Evolutionary conservation across 1,284 basidiomycete genomes (phyloP), one percentile per base, ranked within the genome.

Genomic region (Cutaneotrichosporon spelunceum): DNA sequence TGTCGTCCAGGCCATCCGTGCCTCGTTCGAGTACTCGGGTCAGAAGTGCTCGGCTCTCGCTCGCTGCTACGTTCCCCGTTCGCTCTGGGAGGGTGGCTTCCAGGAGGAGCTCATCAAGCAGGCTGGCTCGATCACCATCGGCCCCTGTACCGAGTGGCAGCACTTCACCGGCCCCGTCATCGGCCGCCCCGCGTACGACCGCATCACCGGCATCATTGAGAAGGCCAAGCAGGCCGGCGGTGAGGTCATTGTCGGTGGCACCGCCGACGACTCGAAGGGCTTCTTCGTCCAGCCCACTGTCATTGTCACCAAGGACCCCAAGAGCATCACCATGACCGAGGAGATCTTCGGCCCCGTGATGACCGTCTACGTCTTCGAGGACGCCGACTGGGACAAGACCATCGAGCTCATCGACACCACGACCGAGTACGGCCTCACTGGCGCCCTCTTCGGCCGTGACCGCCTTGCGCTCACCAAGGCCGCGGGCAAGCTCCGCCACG

Each of bases 31-130:
- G 81, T 99, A 98, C 80, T 93, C 94, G 81, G 94, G 69, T 53
- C 96, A 99, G 78, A 99, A 99, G 81, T 99, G 95, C 80, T 95
- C 92, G 34, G 95, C 96, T 0, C 84, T 96, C 30, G 94, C 93
- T 6, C 85, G 95, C 55, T 77, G 91, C 45, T 99, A 99, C 79
- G 91, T 99, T 16, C 87, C 96, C 47, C 82, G 85, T 49, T 91
- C 90, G 4, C 76, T 91, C 55, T 99, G 95, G 96, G 83, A 87
- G 60, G 82, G 81, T 53, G 91, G 91, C 50, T 97, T 98, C 84
- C 90, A 90, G 79, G 86, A 91, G 53, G 84, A 85, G 74, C 81
- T 97, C 53, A 79, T 92, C 64, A 75, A 81, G 39, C 88, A 95
- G 77, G 84, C 88, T 57, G 83, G 86, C 26, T 88, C 88, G 80